These are phyloP conservation scores for Metschnikowia amazonensis DNA, from an alignment of 805 yeast species.

Conservation along the genomic window DNA sequence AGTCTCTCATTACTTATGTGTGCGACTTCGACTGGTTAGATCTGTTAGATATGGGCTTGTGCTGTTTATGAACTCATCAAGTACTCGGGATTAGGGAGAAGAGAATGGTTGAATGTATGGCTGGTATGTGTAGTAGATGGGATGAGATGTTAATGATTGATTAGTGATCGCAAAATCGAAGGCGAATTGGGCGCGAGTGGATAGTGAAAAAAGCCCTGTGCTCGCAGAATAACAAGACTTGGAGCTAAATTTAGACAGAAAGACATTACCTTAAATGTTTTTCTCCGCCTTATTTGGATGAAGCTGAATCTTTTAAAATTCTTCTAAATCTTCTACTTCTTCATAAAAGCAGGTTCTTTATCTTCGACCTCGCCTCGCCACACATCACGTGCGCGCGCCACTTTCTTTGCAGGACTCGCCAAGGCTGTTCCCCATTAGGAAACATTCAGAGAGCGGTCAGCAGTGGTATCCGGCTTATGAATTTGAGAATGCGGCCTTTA, in stretches of 20 bases:
- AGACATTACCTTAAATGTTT: background rate
- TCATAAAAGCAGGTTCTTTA: background rate
- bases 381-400: slow-evolving; percentile 6
- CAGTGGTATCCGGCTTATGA: background rate
- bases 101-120: background rate
- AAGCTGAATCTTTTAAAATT: background rate
- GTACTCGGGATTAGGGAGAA: background rate
- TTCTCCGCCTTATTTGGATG: background rate
- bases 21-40: background rate
- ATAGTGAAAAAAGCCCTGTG: background rate
- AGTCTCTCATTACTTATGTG: slow-evolving; percentile 57
- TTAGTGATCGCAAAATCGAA: slow-evolving; percentile 2
- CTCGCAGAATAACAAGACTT: background rate
- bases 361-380: background rate
- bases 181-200: slow-evolving; percentile 7
- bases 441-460: background rate
- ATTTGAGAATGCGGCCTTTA: background rate
- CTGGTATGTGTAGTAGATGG: background rate
- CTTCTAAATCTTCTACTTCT: background rate
- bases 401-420: background rate
- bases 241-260: background rate
- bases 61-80: slow-evolving; percentile 1
- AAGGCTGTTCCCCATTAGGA: background rate
- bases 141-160: background rate
- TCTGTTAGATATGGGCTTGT: background rate